phyloP scores from a whole-genome alignment of 1,139 yeast genomes.

The Magnusiomyces sp. region DNA sequence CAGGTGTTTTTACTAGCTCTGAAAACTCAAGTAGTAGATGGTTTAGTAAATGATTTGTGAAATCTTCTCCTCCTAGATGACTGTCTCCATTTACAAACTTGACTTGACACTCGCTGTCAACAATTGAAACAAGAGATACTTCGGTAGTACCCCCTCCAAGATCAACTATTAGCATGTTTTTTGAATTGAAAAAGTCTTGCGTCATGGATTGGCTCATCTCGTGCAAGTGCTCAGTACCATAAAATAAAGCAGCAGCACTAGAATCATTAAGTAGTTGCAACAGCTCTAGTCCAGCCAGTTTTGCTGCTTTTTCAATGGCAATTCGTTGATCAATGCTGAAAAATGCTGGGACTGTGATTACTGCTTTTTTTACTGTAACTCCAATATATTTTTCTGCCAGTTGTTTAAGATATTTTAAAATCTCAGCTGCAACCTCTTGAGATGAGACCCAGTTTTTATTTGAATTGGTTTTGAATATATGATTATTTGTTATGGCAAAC shows the following conservation, averaged over 20 bases:
- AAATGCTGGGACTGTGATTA: slow-evolving; percentile 90
- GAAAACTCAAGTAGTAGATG: slow-evolving; percentile 92
- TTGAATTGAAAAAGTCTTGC: too few relatives aligned
- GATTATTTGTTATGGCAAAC: slow-evolving; percentile 85
- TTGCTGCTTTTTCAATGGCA: slow-evolving; percentile 97
- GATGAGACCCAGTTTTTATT: slow-evolving; percentile 79
- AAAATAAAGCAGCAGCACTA: slow-evolving; percentile 85
- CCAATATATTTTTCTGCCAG: slow-evolving; percentile 92
- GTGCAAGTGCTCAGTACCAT: slow-evolving; percentile 87
- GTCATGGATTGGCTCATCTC: too few relatives aligned
- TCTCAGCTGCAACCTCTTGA: slow-evolving; percentile 98
- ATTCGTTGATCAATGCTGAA: slow-evolving; percentile 94
- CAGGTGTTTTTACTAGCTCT: slow-evolving; percentile 95
- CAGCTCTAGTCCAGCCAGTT: slow-evolving; percentile 91
- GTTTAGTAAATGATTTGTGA: slow-evolving; percentile 92
- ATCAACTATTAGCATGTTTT: slow-evolving; percentile 84
- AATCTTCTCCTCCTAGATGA: slow-evolving; percentile 99
- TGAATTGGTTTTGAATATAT: slow-evolving; percentile 93
- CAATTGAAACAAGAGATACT: slow-evolving; percentile 92
- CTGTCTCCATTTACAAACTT: slow-evolving; percentile 99
- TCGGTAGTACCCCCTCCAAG: slow-evolving; percentile 99
- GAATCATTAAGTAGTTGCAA: slow-evolving; percentile 93
- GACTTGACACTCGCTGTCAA: slow-evolving; percentile 98
- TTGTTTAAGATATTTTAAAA: slow-evolving; percentile 93
- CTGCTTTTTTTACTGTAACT: slow-evolving; percentile 78